These are phyloP conservation scores for Chaetomidium leptoderma DNA, from an alignment of 495 filamentous ascomycete genomes.

Conservation along the genomic window DNA sequence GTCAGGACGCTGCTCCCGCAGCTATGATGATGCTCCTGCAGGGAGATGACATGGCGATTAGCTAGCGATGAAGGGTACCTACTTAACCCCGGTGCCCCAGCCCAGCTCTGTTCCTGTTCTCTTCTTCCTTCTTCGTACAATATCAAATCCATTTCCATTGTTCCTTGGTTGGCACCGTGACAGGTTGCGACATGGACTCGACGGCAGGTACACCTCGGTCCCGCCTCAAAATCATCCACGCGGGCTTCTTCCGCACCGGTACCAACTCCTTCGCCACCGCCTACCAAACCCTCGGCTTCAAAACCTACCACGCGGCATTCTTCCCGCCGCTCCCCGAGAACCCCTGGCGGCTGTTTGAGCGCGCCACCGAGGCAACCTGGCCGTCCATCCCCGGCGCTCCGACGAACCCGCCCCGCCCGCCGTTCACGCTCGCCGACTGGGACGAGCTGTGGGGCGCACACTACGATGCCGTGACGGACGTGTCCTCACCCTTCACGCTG, in stretches of 20 bases:
- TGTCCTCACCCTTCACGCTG: constrained; percentile 32
- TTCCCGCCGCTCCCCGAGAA: constrained; percentile 5
- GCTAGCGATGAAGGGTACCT: no score
- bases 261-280: constrained; percentile 24
- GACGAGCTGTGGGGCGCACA: constrained; percentile 40
- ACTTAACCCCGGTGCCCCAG: no score
- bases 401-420: neutral
- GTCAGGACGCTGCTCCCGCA: no score
- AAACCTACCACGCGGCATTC: constrained; percentile 22
- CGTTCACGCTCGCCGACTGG: constrained; percentile 34
- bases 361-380: constrained; percentile 29
- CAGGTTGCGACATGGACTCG: no score
- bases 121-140: no score
- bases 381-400: constrained; percentile 13
- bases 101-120: no score
- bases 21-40: no score
- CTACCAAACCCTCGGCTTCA: constrained; percentile 23
- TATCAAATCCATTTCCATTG: no score
- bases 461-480: constrained; percentile 39
- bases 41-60: no score
- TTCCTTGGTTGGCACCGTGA: no score
- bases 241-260: constrained; percentile 19
- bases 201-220: no score
- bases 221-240: constrained; percentile 11
- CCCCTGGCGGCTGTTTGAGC: constrained; percentile 20